A percentile compares a stretch with the other conserved stretches of the same genome.
Evolutionary conservation across 140 eudicot species (phyloP).

Genomic region (Stevia rebaudiana): DNA sequence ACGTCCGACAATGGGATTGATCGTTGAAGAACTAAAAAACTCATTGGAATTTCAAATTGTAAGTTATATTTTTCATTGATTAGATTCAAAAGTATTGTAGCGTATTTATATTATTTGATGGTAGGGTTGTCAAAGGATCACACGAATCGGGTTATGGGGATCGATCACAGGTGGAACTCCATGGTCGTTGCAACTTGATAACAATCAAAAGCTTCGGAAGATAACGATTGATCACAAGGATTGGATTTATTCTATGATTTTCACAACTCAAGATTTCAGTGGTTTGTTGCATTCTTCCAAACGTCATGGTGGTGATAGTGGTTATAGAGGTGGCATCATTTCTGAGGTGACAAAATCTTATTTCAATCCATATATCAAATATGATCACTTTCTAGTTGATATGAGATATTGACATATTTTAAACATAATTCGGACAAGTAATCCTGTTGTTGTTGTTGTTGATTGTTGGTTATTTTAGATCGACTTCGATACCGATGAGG

Average conservation of each 20-base stretch:
- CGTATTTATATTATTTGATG: background rate
- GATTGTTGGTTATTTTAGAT: slow-evolving; percentile 4
- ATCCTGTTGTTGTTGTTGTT: too few relatives aligned
- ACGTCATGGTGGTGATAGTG: slow-evolving; percentile 4
- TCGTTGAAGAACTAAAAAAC: slow-evolving; percentile 3
- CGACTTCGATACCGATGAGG: slow-evolving; percentile 10
- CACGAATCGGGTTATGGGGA: slow-evolving; percentile 9
- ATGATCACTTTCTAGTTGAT: too few relatives aligned
- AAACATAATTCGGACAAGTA: too few relatives aligned
- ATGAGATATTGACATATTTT: too few relatives aligned
- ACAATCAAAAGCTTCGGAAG: slow-evolving; percentile 19
- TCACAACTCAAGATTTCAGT: slow-evolving; percentile 14
- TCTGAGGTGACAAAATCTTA: slow-evolving; percentile 15
- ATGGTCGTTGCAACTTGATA: slow-evolving; percentile 22
- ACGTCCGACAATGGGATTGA: too few relatives aligned
- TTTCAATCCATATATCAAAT: too few relatives aligned
- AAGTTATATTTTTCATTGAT: background rate
- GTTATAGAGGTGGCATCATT: background rate
- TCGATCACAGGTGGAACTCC: slow-evolving; percentile 4
- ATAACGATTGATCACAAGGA: slow-evolving; percentile 18
- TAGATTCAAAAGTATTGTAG: background rate
- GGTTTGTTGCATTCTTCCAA: slow-evolving; percentile 4
- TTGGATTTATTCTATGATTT: slow-evolving; percentile 10
- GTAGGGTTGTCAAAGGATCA: slow-evolving; percentile 18
- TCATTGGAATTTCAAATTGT: slow-evolving; percentile 14